Conservation (phyloP, 1,139 yeast species). For the Yamadazyma atmosphaerica region DNA sequence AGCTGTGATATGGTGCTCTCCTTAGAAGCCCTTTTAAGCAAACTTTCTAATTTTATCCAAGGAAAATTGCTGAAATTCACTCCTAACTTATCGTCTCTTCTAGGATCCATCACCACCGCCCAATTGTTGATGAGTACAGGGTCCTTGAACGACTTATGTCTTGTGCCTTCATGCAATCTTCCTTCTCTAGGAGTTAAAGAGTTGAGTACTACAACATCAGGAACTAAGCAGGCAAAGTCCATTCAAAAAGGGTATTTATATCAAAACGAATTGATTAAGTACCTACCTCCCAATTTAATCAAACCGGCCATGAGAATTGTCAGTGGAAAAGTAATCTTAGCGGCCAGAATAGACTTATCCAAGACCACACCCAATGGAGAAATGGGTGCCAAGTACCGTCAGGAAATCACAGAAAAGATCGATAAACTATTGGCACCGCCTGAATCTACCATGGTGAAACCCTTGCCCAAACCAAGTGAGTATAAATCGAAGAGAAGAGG, state of each 20-base stretch:
- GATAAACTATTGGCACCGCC: constrained; percentile 82
- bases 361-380: constrained; percentile 49
- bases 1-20: constrained; percentile 52
- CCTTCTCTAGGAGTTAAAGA: constrained; percentile 74
- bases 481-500: constrained; percentile 81
- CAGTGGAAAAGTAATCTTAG: constrained; percentile 77
- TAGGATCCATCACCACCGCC: constrained; percentile 76
- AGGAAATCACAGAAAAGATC: constrained; percentile 61
- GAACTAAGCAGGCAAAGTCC: constrained; percentile 31
- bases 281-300: constrained; percentile 57
- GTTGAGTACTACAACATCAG: constrained; percentile 36
- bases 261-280: constrained; percentile 52
- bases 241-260: constrained; percentile 64
- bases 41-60: constrained; percentile 57
- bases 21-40: constrained; percentile 43
- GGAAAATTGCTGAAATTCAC: constrained; percentile 60
- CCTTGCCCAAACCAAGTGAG: constrained; percentile 83
- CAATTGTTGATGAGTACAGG: constrained; percentile 72
- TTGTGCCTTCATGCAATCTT: constrained; percentile 80
- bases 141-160: constrained; percentile 66
- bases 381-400: constrained; percentile 57
- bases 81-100: constrained; percentile 74
- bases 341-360: constrained; percentile 76
- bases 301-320: constrained; percentile 76
- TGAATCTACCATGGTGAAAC: constrained; percentile 63